Percentiles rank a stretch among this genome's conserved stretches.
Conservation (phyloP, 1,284 basidiomycete species). For the Serendipita sp. region DNA sequence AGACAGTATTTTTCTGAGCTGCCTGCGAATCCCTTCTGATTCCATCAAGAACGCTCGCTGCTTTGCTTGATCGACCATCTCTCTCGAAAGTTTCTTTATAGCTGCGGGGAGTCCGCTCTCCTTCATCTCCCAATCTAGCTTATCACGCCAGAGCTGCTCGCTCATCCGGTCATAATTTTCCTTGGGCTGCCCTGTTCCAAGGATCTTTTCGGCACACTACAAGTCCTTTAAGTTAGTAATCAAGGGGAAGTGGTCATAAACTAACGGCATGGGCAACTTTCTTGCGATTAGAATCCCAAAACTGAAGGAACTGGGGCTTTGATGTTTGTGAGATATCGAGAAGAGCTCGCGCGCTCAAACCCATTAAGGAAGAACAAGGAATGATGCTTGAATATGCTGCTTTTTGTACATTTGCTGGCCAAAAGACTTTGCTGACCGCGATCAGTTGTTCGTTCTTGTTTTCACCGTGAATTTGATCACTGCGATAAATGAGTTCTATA, state of each 20-base stretch:
- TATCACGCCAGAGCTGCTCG: not conserved
- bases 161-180: not conserved
- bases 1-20: not conserved
- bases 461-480: conserved; percentile 1
- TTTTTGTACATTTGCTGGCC: not conserved
- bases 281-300: not conserved
- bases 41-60: conserved; percentile 1
- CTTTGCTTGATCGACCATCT: conserved; percentile 4
- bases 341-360: conserved; percentile 3
- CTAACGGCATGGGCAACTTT: not conserved
- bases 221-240: not conserved
- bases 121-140: not conserved
- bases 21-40: not conserved
- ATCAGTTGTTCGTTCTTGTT: not conserved
- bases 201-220: conserved; percentile 1
- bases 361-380: conserved; percentile 3
- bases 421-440: not conserved
- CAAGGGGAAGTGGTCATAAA: not conserved
- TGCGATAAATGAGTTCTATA: not conserved
- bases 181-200: not conserved
- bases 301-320: not conserved
- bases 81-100: not conserved
- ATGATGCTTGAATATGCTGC: not conserved
- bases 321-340: not conserved
- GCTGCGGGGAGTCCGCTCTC: not conserved